Conservation (phyloP, 1,284 basidiomycete genomes). For the Neonothopanus nambi region DNA sequence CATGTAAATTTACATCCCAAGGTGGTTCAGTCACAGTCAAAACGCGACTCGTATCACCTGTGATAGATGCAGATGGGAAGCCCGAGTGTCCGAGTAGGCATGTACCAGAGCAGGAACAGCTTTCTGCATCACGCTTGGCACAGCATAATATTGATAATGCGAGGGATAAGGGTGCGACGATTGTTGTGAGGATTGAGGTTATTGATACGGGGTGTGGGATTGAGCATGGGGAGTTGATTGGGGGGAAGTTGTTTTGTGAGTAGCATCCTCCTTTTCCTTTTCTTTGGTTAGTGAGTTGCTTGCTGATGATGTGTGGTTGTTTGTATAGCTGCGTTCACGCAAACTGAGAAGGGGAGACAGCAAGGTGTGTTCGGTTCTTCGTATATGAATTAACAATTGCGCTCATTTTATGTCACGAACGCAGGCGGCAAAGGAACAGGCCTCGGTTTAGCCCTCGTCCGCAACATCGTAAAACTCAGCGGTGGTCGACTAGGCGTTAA, state of each 20-base stretch:
- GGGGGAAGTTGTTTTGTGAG: slow-evolving; percentile 77
- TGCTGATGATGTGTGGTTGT: not conserved
- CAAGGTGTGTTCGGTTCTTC: slow-evolving; percentile 51
- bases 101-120: slow-evolving; percentile 5
- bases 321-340: slow-evolving; percentile 75
- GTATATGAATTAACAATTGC: no score
- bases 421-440: slow-evolving; percentile 79
- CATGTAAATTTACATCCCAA: slow-evolving; percentile 65
- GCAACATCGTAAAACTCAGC: slow-evolving; percentile 84
- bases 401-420: no score
- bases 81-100: slow-evolving; percentile 33
- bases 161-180: slow-evolving; percentile 47
- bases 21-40: slow-evolving; percentile 55
- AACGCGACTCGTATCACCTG: slow-evolving; percentile 45
- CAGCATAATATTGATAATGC: slow-evolving; percentile 34
- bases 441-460: slow-evolving; percentile 83
- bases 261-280: slow-evolving; percentile 15
- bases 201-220: slow-evolving; percentile 81
- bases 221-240: slow-evolving; percentile 56
- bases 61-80: slow-evolving; percentile 20
- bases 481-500: slow-evolving; percentile 73
- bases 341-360: slow-evolving; percentile 77
- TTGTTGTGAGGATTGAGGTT: slow-evolving; percentile 71
- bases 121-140: slow-evolving; percentile 34
- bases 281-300: not conserved